Evolutionary conservation across 805 yeast species (phyloP), one percentile per base, ranked within the genome.

Genomic region (Metschnikowia drakensbergensis): DNA sequence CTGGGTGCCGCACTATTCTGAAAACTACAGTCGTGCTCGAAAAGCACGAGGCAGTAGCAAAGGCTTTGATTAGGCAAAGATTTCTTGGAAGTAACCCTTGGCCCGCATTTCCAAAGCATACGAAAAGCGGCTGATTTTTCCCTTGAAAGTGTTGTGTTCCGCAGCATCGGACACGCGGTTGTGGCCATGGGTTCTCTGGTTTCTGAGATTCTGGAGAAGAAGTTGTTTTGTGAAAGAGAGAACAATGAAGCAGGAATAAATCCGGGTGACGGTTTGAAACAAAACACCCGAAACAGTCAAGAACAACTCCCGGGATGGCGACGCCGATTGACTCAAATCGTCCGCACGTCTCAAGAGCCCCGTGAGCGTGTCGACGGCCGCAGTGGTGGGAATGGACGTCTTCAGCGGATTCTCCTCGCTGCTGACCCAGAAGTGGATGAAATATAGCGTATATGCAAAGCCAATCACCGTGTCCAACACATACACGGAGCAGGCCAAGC

Each of bases 341-440:
- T 52, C 40, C 11, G 53, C 41, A 26, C 57, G 17, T 29, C 34
- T 31, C n/a, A 13, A 37, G 23, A 52, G 37, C 5, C 33, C 28
- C 5, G 44, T 6, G 9, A 22, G 29, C 11, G 46, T 10, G 22
- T 34, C 34, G 5, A 17, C 32, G 6, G 22, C 17, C 27, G 36
- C 37, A 8, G 29, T 32, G 13, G 38, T 5, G 11, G 45, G 7
- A 5, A n/a, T 25, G 22, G 31, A n/a, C 6, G 31, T 26, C 7
- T 32, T n/a, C 13, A 31, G 29, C 22, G 52, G 37, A 1, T 62
- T 65, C 45, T 75, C 82, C 50, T 77, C 80, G 3, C 62, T 57
- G 49, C 70, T 64, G 60, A 89, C 86, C 97, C 97, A 92, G 51
- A 81, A 77, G 46, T 77, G 76, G 5, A 84, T 76, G 62, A 92